phyloP scores from a whole-genome alignment of 2,329 filamentous ascomycete species.

The Sordariomycetes sp. region DNA sequence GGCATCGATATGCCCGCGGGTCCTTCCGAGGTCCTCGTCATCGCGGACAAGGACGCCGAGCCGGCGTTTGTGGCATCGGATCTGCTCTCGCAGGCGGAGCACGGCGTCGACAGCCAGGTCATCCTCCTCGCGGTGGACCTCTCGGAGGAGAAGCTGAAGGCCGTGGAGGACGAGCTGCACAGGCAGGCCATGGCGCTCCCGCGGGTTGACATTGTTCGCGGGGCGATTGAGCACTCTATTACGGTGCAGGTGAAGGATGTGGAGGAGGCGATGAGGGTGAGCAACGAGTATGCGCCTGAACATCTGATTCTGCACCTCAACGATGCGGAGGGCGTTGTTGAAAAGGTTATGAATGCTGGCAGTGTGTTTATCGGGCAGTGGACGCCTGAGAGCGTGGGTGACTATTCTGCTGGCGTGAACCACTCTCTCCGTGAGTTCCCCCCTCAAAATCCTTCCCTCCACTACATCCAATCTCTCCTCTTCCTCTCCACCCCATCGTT shows the following conservation, averaged over 20 bases:
- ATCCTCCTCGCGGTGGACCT: slow-evolving; percentile 79
- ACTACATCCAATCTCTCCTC: no score
- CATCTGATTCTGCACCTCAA: slow-evolving; percentile 86
- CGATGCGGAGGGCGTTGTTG: slow-evolving; percentile 60
- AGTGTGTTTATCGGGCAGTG: slow-evolving; percentile 92
- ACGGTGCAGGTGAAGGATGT: slow-evolving; percentile 64
- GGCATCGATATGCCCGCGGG: slow-evolving; percentile 98
- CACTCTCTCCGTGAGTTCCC: slow-evolving; percentile 78
- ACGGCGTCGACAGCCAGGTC: slow-evolving; percentile 92
- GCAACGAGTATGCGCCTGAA: slow-evolving; percentile 92
- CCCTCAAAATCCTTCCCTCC: no score
- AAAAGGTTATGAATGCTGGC: slow-evolving; percentile 80
- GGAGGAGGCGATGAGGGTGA: slow-evolving; percentile 64
- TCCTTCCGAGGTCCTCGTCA: slow-evolving; percentile 90
- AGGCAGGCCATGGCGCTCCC: slow-evolving; percentile 76
- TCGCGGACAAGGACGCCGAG: slow-evolving; percentile 78
- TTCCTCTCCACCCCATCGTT: neutral
- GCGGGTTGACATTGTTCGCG: slow-evolving; percentile 83
- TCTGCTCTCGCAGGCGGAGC: slow-evolving; percentile 88
- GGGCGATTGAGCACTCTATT: slow-evolving; percentile 81
- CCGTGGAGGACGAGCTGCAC: slow-evolving; percentile 87
- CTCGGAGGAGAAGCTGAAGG: slow-evolving; percentile 54
- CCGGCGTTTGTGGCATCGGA: slow-evolving; percentile 94
- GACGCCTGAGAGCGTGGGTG: slow-evolving; percentile 95
- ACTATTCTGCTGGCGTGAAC: slow-evolving; percentile 96